These are phyloP conservation scores for Huntiella moniliformis DNA, from an alignment of 2,329 filamentous ascomycete genomes.

Conservation along the genomic window DNA sequence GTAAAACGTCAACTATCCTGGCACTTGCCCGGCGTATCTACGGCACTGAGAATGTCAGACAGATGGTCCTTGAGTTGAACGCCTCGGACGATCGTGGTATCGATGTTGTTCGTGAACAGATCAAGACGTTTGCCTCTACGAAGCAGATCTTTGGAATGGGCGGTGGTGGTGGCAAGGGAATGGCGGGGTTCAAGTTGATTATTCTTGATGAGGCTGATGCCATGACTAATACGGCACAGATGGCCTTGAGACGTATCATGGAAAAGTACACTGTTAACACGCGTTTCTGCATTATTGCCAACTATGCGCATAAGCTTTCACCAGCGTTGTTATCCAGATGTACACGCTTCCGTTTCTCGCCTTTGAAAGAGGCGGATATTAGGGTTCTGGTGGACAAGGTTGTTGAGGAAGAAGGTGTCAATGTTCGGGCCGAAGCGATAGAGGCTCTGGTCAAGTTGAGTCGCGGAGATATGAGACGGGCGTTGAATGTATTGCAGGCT, in stretches of 20 bases:
- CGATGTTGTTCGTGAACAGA: slow-evolving; percentile 93
- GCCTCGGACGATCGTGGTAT: slow-evolving; percentile 95
- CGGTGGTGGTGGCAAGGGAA: slow-evolving; percentile 25
- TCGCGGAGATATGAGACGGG: slow-evolving; percentile 90
- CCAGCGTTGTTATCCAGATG: slow-evolving; percentile 83
- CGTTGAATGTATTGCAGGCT: slow-evolving; percentile 86
- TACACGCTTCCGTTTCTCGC: slow-evolving; percentile 87
- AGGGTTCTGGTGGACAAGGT: slow-evolving; percentile 72
- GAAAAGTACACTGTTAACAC: slow-evolving; percentile 98
- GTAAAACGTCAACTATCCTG: slow-evolving; percentile 92
- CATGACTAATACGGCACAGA: slow-evolving; percentile 97
- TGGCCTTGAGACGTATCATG: slow-evolving; percentile 94
- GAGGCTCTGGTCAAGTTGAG: slow-evolving; percentile 72
- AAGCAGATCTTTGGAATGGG: slow-evolving; percentile 78
- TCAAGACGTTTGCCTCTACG: slow-evolving; percentile 96
- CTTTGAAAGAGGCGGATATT: slow-evolving; percentile 77
- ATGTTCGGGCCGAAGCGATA: slow-evolving; percentile 62
- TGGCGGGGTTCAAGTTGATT: slow-evolving; percentile 77
- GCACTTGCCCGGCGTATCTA: slow-evolving; percentile 89
- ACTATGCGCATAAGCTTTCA: slow-evolving; percentile 95
- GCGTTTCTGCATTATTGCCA: slow-evolving; percentile 93
- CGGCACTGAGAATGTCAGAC: slow-evolving; percentile 74
- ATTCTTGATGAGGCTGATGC: slow-evolving; percentile 97
- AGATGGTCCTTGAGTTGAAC: slow-evolving; percentile 97
- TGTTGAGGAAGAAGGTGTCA: slow-evolving; percentile 68